Conservation (phyloP, 495 filamentous ascomycete genomes). For the Aspergillus steynii region DNA sequence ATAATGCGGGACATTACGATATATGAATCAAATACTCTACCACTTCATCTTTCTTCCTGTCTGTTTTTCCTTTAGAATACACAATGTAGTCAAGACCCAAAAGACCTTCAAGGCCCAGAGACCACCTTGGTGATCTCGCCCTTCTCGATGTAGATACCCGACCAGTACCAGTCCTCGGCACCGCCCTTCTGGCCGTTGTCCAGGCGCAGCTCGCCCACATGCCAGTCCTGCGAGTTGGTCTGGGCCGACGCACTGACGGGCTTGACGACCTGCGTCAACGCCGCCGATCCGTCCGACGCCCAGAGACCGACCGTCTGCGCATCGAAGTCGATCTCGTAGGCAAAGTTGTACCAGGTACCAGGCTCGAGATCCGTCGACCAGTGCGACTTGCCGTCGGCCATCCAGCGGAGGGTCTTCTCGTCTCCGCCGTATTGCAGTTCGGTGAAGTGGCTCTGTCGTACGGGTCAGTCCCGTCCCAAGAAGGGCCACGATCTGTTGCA, state of each 20-base stretch:
- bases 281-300: slow-evolving; percentile 61
- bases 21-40: background rate
- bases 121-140: slow-evolving; percentile 50
- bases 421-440: slow-evolving; percentile 70
- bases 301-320: slow-evolving; percentile 64
- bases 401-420: slow-evolving; percentile 56
- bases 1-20: slow-evolving; percentile 3
- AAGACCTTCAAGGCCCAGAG: background rate
- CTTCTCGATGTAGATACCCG: slow-evolving; percentile 69
- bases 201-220: slow-evolving; percentile 69
- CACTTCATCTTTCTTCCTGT: too few species aligned
- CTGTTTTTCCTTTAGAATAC: too few species aligned
- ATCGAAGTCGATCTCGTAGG: slow-evolving; percentile 63
- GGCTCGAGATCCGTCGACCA: slow-evolving; percentile 55
- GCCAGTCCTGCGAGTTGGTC: slow-evolving; percentile 73
- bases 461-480: too few species aligned
- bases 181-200: slow-evolving; percentile 55
- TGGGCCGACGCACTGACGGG: slow-evolving; percentile 58
- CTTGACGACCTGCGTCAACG: slow-evolving; percentile 56
- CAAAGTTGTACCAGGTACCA: slow-evolving; percentile 72
- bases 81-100: background rate
- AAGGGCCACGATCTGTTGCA: background rate
- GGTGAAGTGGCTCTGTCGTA: slow-evolving; percentile 67
- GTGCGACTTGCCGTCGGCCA: slow-evolving; percentile 49
- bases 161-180: slow-evolving; percentile 70